Base-by-base conservation (phyloP, 345 rosid genomes). In the Arabidopsis arenosa region DNA sequence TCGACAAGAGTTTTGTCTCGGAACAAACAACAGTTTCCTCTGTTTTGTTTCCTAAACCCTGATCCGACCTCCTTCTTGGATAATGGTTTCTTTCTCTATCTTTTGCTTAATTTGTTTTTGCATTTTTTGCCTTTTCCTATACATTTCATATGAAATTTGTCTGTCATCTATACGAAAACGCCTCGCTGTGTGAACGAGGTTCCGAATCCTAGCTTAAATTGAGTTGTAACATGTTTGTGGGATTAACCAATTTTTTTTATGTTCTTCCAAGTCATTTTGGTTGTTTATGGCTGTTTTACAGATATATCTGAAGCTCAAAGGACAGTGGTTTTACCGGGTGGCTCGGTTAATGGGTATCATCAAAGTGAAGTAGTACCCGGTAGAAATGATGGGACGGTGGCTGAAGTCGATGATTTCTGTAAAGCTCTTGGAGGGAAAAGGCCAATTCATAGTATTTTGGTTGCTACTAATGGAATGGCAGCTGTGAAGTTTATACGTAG, bases 391-490 rank as follows among this genome's bases (percentile, higher is more conserved):
- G 91, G 84, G 47, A 56, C 88, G 15, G 72, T 85, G 60, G 80
- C 88, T 32, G 82, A 84, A 71, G 90, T 95, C 40, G 88, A 92
- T 66, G 89, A 87, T 59, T 95, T 95, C 69, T 92, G 98, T 80
- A 74, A 65, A 76, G 84, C 92, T 36, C 98, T 95, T 54, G 90
- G 96, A 66, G 98, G 99, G 77, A 81, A 88, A 57, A 88, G 57
- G 76, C 93, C 96, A 63, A 85, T 95, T 26, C 98, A 89, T 58
- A 95, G 97, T 80, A 87, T 95, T 80, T 80, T 95, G 80, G 87
- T 95, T 12, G 88, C 99, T 9, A 95, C 93, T 81, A 95, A 95
- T 84, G 99, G 98, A 82, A 95, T 95, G 99, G 99, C 99, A 9
- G 97, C 99, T 75, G 98, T 95, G 72, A 95, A 95, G 84, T 95